A percentile compares a stretch with the other conserved stretches of the same genome.
phyloP scores from a whole-genome alignment of 2,329 filamentous ascomycete genomes.

The Hymenoscyphus scutula region DNA sequence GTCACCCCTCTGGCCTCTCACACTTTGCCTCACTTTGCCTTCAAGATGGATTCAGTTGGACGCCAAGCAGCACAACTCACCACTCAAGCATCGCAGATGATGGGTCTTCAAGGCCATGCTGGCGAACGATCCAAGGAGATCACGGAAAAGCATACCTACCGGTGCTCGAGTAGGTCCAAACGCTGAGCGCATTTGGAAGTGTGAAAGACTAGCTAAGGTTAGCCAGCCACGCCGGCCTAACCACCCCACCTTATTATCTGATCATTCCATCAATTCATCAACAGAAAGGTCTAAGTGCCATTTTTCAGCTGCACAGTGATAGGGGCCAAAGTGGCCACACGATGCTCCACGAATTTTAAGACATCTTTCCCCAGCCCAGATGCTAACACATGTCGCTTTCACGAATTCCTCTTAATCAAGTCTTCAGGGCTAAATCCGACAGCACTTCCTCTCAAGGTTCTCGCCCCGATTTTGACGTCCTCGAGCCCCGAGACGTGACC shows the following conservation, averaged over 20 bases:
- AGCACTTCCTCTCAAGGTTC: slow-evolving; percentile 15
- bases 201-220: not conserved
- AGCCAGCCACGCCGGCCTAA: not conserved
- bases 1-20: not conserved
- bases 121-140: not conserved
- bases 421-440: slow-evolving; percentile 22
- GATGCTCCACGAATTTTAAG: not conserved
- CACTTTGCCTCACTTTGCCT: not conserved
- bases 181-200: too few species aligned
- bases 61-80: not conserved
- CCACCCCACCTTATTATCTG: not conserved
- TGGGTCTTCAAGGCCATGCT: not conserved
- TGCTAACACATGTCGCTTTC: slow-evolving; percentile 37
- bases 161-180: too few species aligned
- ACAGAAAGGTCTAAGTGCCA: not conserved
- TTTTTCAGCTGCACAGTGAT: not conserved
- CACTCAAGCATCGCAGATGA: not conserved
- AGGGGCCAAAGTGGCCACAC: not conserved
- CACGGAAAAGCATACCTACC: too few species aligned
- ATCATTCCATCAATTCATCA: not conserved
- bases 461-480: not conserved
- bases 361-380: not conserved
- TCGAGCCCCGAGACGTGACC: slow-evolving; percentile 5
- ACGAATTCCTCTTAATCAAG: slow-evolving; percentile 27
- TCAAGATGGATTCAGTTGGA: not conserved